Evolutionary conservation across 1,284 basidiomycete species (phyloP), one percentile per base, ranked within the genome.

Genomic region (Ganoderma leucocontextum): DNA sequence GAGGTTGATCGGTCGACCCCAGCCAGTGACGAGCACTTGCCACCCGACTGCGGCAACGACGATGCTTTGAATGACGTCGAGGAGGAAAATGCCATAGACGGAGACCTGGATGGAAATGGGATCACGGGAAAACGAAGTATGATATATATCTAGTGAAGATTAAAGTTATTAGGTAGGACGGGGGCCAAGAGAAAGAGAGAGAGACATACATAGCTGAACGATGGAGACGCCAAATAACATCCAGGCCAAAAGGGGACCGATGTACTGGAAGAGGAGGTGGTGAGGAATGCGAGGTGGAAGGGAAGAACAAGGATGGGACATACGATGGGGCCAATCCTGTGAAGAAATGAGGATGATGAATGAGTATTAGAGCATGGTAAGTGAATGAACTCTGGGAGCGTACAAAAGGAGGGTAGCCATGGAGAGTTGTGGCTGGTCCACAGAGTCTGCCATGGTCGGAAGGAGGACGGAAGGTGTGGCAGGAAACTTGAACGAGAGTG

Each of bases 21-120:
- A 65, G 1, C 63, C 63, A 22, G 38, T 13, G 19, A 65, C 25
- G 10, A 65, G 57, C 10, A 42, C 57, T 33, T 65, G 38, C 64
- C 55, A 63, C 3, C 44, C 47, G 33, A 29, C 42, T 19, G 57
- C 62, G 2, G 65, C 65, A 1, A 64, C 58, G 19, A 61, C 60
- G 36, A 70, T 10, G 22, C 47, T 49, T 12, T 49, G 47, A 13
- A 49, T 25, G 47, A 25, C 22, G 47, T 49, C 47, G 47, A 67
- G 62, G 12, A 62, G 41, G 44, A 70, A 70, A 33, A 70, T 60
- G 10, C 36, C 38, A n/a, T 64, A 70, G 29, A 65, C 69, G 38
- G 65, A 62, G 8, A 42, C 33, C 19, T 63, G 42, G 33, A 70
- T 70, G 41, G 42, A 41, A 17, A 44, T 38, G 2, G 39, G 55